Conservation (phyloP, 2,329 filamentous ascomycete genomes). For the Alternaria conjuncta region DNA sequence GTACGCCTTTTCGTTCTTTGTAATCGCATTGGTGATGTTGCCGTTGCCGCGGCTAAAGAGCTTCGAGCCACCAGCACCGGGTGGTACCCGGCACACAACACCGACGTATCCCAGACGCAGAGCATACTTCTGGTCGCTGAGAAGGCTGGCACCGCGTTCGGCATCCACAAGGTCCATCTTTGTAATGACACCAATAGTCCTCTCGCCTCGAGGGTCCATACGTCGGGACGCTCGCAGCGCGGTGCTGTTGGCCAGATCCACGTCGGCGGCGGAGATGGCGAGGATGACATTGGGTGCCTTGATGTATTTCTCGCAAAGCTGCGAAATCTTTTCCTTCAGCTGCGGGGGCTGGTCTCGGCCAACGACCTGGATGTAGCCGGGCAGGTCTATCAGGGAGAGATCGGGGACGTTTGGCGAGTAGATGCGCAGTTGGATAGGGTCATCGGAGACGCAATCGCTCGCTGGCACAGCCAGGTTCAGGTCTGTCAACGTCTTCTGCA, state of each 20-base stretch:
- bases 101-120: slow-evolving; percentile 95
- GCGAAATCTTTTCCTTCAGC: slow-evolving; percentile 92
- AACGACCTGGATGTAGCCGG: slow-evolving; percentile 95
- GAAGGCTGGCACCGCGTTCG: slow-evolving; percentile 74
- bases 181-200: slow-evolving; percentile 97
- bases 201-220: slow-evolving; percentile 91
- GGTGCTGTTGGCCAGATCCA: slow-evolving; percentile 95
- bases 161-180: slow-evolving; percentile 98
- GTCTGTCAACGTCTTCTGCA: slow-evolving; percentile 93
- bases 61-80: slow-evolving; percentile 62
- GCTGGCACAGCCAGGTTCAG: slow-evolving; percentile 93
- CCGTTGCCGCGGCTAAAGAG: slow-evolving; percentile 84
- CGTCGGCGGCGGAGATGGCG: slow-evolving; percentile 95
- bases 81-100: slow-evolving; percentile 83
- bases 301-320: slow-evolving; percentile 98
- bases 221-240: slow-evolving; percentile 86
- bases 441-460: slow-evolving; percentile 90
- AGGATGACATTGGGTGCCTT: slow-evolving; percentile 94
- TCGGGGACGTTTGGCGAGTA: slow-evolving; percentile 96
- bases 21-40: slow-evolving; percentile 81
- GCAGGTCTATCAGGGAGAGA: slow-evolving; percentile 92
- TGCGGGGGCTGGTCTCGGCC: slow-evolving; percentile 89
- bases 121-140: slow-evolving; percentile 91
- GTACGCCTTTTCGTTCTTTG: slow-evolving; percentile 85
- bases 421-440: slow-evolving; percentile 94